Conservation (phyloP, 108 stramenopile species). For the Pseudonitzschia delicatissima region DNA sequence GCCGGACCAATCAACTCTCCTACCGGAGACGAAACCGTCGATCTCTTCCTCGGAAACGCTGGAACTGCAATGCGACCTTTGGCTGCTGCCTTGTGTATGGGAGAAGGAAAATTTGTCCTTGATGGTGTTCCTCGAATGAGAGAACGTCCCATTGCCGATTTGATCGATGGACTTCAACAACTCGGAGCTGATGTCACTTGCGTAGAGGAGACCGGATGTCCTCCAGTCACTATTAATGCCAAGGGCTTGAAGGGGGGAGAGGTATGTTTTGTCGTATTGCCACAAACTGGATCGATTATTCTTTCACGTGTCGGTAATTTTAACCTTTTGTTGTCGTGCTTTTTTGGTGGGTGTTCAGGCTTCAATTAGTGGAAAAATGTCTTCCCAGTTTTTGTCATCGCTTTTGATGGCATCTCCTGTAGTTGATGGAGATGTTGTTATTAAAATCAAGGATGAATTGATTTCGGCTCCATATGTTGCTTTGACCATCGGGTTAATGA, state of each 20-base stretch:
- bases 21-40: slow-evolving; percentile 46
- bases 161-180: slow-evolving; percentile 90
- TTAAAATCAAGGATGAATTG: slow-evolving; percentile 92
- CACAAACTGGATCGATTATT: not conserved
- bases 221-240: slow-evolving; percentile 87
- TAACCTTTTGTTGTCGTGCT: not conserved
- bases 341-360: slow-evolving; percentile 25
- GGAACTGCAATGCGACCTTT: slow-evolving; percentile 97
- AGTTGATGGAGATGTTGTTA: slow-evolving; percentile 72
- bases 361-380: slow-evolving; percentile 94
- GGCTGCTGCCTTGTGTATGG: slow-evolving; percentile 89
- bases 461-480: slow-evolving; percentile 96
- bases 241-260: slow-evolving; percentile 60
- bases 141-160: slow-evolving; percentile 93
- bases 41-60: slow-evolving; percentile 93
- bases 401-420: slow-evolving; percentile 94
- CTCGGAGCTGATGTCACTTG: slow-evolving; percentile 92
- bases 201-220: slow-evolving; percentile 88
- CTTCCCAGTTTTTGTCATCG: slow-evolving; percentile 93
- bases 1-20: slow-evolving; percentile 85
- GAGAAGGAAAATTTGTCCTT: slow-evolving; percentile 86
- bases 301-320: not conserved
- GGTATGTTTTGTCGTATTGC: slow-evolving; percentile 25
- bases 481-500: slow-evolving; percentile 96
- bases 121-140: slow-evolving; percentile 96